Percentiles rank a stretch among this genome's conserved stretches.
Conservation (phyloP, 2,329 filamentous ascomycete genomes). For the Fusarium veterinarium region DNA sequence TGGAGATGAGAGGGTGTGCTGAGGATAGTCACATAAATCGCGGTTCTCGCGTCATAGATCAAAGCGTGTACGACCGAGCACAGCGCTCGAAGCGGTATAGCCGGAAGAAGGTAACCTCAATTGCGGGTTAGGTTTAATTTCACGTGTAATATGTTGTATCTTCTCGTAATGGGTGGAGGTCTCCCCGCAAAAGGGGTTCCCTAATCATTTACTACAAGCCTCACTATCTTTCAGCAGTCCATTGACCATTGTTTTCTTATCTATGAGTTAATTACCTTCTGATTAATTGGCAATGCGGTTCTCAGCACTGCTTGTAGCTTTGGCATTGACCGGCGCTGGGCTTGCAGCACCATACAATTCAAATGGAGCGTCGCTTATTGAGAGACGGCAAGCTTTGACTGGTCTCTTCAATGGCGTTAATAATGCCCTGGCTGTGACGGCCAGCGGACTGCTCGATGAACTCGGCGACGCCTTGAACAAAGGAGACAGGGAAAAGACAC, state of each 20-base stretch:
- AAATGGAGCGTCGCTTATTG: not conserved
- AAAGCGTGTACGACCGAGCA: not conserved
- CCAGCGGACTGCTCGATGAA: not conserved
- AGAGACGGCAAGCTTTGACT: not conserved
- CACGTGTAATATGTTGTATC: not conserved
- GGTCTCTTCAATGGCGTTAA: not conserved
- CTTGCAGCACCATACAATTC: not conserved
- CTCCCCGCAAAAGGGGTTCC: not conserved
- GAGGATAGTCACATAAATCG: not conserved
- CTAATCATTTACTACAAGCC: not conserved
- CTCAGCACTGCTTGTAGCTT: not conserved
- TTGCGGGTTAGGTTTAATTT: not conserved
- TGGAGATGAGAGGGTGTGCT: not conserved
- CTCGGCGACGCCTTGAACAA: not conserved
- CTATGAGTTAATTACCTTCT: accelerated
- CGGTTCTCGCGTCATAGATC: not conserved
- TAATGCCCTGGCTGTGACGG: not conserved
- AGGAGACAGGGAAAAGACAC: not conserved
- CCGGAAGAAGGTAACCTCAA: not conserved
- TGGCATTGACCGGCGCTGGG: accelerated
- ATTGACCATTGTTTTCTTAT: not conserved
- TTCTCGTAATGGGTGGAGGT: not conserved
- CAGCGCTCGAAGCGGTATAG: not conserved
- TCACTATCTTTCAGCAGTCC: accelerated
- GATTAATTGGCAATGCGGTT: not conserved